Conservation (phyloP, 106 monocot species). For the Amphibolis antarctica region DNA sequence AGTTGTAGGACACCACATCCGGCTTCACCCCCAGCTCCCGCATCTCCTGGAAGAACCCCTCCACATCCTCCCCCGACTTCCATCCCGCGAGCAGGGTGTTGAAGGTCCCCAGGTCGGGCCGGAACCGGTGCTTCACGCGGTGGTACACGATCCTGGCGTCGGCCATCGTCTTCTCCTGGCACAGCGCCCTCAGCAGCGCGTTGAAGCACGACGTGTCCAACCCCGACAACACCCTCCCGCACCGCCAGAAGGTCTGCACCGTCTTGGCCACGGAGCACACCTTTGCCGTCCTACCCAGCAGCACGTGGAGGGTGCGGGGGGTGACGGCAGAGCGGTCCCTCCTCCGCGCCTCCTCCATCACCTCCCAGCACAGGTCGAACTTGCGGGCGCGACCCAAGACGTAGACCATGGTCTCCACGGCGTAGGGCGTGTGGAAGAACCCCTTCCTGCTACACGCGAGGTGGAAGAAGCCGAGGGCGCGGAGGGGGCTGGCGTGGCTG, state of each 20-base stretch:
- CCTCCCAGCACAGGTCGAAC: slow-evolving; percentile 35
- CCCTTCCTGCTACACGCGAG: slow-evolving; percentile 13
- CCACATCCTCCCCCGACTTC: slow-evolving; percentile 67
- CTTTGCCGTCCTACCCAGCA: slow-evolving; percentile 67
- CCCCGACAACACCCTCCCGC: slow-evolving; percentile 17
- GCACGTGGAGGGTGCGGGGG: slow-evolving; percentile 26
- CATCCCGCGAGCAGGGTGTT: slow-evolving; percentile 67
- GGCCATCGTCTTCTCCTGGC: slow-evolving; percentile 78
- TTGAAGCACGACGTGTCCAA: slow-evolving; percentile 57
- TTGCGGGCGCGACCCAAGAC: slow-evolving; percentile 53
- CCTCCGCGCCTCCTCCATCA: slow-evolving; percentile 31
- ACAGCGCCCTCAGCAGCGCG: slow-evolving; percentile 57
- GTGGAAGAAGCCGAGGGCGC: slow-evolving; percentile 47
- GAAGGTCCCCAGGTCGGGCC: slow-evolving; percentile 54
- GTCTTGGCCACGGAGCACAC: slow-evolving; percentile 72
- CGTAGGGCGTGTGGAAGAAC: slow-evolving; percentile 41
- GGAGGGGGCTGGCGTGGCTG: slow-evolving; percentile 49
- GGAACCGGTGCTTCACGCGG: slow-evolving; percentile 50
- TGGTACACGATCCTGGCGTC: slow-evolving; percentile 76
- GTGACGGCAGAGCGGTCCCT: slow-evolving; percentile 35
- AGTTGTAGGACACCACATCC: slow-evolving; percentile 72
- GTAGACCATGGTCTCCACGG: slow-evolving; percentile 73
- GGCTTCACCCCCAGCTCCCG: slow-evolving; percentile 39
- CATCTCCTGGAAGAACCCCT: slow-evolving; percentile 64
- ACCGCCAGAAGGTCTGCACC: slow-evolving; percentile 48